phyloP scores from a whole-genome alignment of 2,329 filamentous ascomycete species.

The Diaporthe longicolla region DNA sequence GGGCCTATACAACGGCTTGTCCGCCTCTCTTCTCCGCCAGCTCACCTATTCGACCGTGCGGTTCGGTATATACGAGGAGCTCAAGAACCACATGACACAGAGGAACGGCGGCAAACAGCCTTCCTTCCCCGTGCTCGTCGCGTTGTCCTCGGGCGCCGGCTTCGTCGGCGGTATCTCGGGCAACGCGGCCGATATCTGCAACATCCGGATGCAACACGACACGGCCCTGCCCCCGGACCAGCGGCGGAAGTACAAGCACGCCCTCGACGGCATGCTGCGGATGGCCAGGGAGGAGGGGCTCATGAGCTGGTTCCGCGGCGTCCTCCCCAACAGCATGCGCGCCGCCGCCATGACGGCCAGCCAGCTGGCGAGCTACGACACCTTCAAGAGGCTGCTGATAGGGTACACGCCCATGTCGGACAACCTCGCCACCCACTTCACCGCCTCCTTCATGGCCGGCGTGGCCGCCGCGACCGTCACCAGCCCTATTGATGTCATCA shows the following conservation, averaged over 20 bases:
- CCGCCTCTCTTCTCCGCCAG: slow-evolving; percentile 92
- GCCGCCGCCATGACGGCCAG: slow-evolving; percentile 90
- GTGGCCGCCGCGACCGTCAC: slow-evolving; percentile 89
- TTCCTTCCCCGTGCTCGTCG: slow-evolving; percentile 82
- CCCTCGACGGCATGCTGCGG: slow-evolving; percentile 85
- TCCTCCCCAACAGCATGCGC: slow-evolving; percentile 84
- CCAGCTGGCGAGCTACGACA: slow-evolving; percentile 88
- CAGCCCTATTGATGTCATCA: slow-evolving; percentile 89
- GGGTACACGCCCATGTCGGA: slow-evolving; percentile 77
- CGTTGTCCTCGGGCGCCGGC: slow-evolving; percentile 85
- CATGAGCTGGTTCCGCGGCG: slow-evolving; percentile 83
- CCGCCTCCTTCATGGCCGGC: slow-evolving; percentile 82
- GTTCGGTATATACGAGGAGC: slow-evolving; percentile 95
- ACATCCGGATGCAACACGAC: slow-evolving; percentile 98
- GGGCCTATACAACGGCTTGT: slow-evolving; percentile 92
- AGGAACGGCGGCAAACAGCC: slow-evolving; percentile 62
- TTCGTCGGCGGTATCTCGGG: slow-evolving; percentile 91
- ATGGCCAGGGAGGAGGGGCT: slow-evolving; percentile 91
- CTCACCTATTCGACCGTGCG: slow-evolving; percentile 96
- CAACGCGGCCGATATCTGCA: slow-evolving; percentile 95
- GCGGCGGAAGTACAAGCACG: slow-evolving; percentile 90
- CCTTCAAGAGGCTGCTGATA: slow-evolving; percentile 80
- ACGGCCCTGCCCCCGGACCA: slow-evolving; percentile 80
- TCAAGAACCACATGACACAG: slow-evolving; percentile 78
- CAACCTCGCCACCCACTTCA: slow-evolving; percentile 82